Evolutionary conservation across 2,329 filamentous ascomycete species (phyloP), one percentile per base, ranked within the genome.

Genomic region (Aspergillus ochraceus): DNA sequence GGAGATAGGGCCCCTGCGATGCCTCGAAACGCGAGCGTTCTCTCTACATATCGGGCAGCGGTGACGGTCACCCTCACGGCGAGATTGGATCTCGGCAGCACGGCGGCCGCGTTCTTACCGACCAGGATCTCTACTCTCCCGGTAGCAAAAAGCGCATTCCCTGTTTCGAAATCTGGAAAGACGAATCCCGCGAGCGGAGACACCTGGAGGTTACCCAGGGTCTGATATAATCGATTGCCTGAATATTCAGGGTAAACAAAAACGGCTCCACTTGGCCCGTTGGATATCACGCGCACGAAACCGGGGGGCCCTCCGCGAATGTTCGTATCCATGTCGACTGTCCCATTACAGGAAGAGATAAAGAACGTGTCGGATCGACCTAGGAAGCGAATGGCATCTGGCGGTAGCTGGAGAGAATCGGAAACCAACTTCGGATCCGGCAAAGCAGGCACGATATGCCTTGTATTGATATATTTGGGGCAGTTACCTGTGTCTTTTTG

Each of bases 391-490:
- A 88, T 63, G 1, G 88, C 89, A 53, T 81, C 79, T 8, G 71
- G 66, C 0, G 84, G 75, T 4, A 93, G 76, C 3, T 77, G 74
- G 3, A 80, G 64, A 2, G 76, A 77, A 24, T 79, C 71, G 0
- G 82, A 83, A 1, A 84, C 60, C 1, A 87, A 72, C 51, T 74
- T 74, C 10, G 90, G 85, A 14, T 79, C 71, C 2, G 89, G 83
- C 0, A 79, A 61, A 49, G 84, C 81, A 5, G 83, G 81, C 2
- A 76, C 70, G 45, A 96, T 85, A 2, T 79, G 77, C 71, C 90
- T 92, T 68, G 85, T 86, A 74, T 94, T 95, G 36, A 96, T 72
- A 68, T 96, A 96, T 74, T 96, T 96, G 1, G 92, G 91, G 68
- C 91, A 96, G 67, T 95, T 96, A 0, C 90, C 88, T 77, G 49